Evolutionary conservation across 306 rosid species (phyloP).

Genomic region (Argentina anserina): DNA sequence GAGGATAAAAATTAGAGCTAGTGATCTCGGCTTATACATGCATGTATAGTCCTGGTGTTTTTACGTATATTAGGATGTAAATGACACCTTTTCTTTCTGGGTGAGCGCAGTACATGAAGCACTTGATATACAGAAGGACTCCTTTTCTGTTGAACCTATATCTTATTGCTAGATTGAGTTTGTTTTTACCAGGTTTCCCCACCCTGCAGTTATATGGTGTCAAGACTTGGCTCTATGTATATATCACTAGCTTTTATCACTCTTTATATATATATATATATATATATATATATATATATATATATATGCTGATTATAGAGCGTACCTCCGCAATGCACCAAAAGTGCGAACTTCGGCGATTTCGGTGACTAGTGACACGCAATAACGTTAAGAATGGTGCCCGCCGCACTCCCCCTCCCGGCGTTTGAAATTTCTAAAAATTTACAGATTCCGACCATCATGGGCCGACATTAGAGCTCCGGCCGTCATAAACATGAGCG

Average conservation of each 20-base stretch:
- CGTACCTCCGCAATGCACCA: too few species aligned
- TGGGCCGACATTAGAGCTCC: too few species aligned
- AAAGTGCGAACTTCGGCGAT: too few species aligned
- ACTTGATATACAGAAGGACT: neutral
- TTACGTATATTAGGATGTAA: neutral
- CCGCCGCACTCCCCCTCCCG: too few species aligned
- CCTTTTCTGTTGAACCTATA: neutral
- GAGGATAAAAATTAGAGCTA: neutral
- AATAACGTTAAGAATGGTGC: too few species aligned
- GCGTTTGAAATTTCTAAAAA: too few species aligned
- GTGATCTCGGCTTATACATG: neutral
- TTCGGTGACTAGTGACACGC: too few species aligned
- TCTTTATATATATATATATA: neutral
- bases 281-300: neutral
- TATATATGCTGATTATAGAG: too few species aligned
- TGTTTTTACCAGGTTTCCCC: constrained; percentile 1
- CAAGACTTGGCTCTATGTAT: neutral
- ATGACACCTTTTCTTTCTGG: neutral
- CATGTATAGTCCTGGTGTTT: neutral
- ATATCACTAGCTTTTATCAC: neutral
- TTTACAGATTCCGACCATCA: too few species aligned
- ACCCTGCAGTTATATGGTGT: neutral
- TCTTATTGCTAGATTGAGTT: neutral
- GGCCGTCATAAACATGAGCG: too few species aligned
- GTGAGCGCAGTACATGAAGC: neutral